phyloP scores from a whole-genome alignment of 805 yeast species.

The Starmera caribaea region DNA sequence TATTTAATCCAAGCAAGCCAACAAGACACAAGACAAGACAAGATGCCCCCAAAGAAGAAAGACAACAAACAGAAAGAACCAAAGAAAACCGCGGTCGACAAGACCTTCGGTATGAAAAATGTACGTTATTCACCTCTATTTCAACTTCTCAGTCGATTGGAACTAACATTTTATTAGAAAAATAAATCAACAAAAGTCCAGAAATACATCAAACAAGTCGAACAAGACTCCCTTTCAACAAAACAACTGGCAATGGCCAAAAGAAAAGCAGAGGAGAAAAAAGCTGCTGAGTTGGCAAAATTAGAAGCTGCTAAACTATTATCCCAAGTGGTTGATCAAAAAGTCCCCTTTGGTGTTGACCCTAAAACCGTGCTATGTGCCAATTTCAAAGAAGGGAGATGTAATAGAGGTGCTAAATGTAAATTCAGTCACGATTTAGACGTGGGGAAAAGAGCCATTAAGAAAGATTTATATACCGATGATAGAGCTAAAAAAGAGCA shows the following conservation, averaged over 20 bases:
- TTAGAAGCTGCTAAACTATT: conserved; percentile 76
- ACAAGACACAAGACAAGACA: not conserved
- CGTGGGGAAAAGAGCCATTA: conserved; percentile 78
- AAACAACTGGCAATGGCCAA: conserved; percentile 69
- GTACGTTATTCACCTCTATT: conserved; percentile 2
- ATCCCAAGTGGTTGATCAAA: conserved; percentile 62
- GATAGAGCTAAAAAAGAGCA: conserved; percentile 57
- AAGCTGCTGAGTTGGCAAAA: conserved; percentile 84
- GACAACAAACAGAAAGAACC: conserved; percentile 39
- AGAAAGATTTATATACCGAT: conserved; percentile 90
- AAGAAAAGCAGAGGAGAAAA: conserved; percentile 66
- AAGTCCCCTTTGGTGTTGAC: conserved; percentile 94
- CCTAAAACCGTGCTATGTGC: conserved; percentile 92
- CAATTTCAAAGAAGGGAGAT: conserved; percentile 75
- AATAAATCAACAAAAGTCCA: conserved; percentile 91
- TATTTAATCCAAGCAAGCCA: not conserved
- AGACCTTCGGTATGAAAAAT: conserved; percentile 92
- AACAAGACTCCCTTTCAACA: conserved; percentile 45
- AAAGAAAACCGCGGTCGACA: conserved; percentile 70
- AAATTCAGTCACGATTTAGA: conserved; percentile 86
- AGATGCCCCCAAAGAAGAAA: conserved; percentile 80
- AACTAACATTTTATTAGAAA: conserved; percentile 29
- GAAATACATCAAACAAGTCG: conserved; percentile 57
- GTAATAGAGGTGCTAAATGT: conserved; percentile 77
- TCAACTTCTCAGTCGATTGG: no score